Percentiles rank a stretch among this genome's conserved stretches.
Conservation (phyloP, 2,329 filamentous ascomycete species). For the Colletotrichum gloeosporioides region DNA sequence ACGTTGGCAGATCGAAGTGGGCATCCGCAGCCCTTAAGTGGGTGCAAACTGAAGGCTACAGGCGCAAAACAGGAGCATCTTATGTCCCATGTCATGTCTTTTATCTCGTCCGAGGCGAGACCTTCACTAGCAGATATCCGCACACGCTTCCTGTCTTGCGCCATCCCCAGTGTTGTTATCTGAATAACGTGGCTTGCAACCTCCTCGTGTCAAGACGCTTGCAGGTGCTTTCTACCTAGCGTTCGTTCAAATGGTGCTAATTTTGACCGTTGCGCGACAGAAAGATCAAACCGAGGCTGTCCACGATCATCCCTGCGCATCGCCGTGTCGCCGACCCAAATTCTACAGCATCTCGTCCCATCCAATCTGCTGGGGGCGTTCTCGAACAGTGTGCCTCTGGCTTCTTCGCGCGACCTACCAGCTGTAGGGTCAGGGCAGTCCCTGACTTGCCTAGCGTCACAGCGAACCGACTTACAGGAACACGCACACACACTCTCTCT, state of each 20-base stretch:
- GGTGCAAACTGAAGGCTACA: background rate
- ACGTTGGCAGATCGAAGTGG: background rate
- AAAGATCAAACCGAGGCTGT: background rate
- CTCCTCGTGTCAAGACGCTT: background rate
- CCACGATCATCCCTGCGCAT: constrained; percentile 7
- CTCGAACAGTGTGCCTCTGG: background rate
- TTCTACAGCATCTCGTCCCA: constrained; percentile 12
- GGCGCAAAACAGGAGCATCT: background rate
- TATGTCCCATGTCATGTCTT: background rate
- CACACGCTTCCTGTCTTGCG: background rate
- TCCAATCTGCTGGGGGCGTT: constrained; percentile 11
- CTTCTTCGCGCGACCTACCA: background rate
- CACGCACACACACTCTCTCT: background rate
- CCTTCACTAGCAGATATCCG: background rate
- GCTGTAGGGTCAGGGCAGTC: background rate
- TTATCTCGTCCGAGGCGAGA: background rate
- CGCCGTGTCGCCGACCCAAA: background rate
- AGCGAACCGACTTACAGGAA: background rate
- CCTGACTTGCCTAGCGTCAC: background rate
- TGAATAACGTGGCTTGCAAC: background rate
- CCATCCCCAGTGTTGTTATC: background rate
- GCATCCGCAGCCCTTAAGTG: background rate
- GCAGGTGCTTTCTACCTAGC: background rate
- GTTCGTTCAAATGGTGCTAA: background rate
- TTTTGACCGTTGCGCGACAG: constrained; percentile 6